Percentiles rank a stretch among this genome's conserved stretches.
phyloP scores from a whole-genome alignment of 163 green algal species.

The Scenedesmus sp. region DNA sequence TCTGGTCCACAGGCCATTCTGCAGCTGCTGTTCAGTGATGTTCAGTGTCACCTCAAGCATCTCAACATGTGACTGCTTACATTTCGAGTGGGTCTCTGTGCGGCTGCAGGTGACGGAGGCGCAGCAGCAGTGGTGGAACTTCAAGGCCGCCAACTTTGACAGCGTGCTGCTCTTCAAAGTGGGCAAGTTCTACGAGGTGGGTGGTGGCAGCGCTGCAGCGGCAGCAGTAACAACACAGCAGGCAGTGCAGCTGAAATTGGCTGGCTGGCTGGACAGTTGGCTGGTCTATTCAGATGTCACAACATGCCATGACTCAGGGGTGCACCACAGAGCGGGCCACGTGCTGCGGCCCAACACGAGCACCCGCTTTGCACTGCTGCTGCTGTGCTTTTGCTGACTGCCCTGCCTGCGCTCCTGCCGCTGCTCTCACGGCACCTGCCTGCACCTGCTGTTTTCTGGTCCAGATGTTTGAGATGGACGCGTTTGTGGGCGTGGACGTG shows the following conservation, averaged over 20 bases:
- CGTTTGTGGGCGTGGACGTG: slow-evolving; percentile 90
- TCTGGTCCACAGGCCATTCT: neutral
- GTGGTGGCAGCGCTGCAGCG: neutral
- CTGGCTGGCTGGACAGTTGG: neutral
- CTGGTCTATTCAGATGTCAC: no score
- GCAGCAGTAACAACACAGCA: no score
- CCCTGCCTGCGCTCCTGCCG: neutral
- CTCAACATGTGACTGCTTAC: neutral
- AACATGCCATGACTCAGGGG: no score
- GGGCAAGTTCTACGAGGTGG: slow-evolving; percentile 94
- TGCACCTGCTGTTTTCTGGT: slow-evolving; percentile 1
- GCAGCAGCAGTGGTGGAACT: slow-evolving; percentile 96
- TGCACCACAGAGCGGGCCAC: neutral
- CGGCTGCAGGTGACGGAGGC: slow-evolving; percentile 71
- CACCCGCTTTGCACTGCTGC: neutral
- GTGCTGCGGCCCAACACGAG: no score
- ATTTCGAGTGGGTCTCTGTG: neutral
- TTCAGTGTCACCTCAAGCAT: neutral
- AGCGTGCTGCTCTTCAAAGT: slow-evolving; percentile 97
- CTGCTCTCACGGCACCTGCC: neutral
- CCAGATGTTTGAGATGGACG: slow-evolving; percentile 99
- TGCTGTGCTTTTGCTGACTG: neutral
- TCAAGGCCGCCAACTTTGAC: slow-evolving; percentile 94
- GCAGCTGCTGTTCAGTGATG: neutral
- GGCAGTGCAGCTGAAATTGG: no score